Base-by-base conservation (phyloP, 441 rosid genomes). In the Raphanus hybrid region DNA sequence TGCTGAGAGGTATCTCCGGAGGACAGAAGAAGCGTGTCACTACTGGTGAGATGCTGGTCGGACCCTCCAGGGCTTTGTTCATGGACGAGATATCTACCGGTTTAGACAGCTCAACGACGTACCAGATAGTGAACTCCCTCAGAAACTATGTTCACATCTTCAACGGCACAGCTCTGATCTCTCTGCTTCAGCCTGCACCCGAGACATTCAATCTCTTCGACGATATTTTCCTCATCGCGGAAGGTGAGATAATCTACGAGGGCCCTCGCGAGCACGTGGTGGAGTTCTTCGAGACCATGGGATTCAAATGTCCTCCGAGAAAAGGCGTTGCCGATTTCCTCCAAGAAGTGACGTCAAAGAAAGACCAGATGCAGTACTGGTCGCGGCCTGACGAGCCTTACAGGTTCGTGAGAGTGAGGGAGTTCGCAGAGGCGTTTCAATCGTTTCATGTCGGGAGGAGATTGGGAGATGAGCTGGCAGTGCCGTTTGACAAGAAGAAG, bases 81-180 rank as follows among this genome's bases (percentile, higher is more conserved):
- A 94, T 94, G 98, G 97, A 90, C 32, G 96, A 94, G 86, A 94
- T 94, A 84, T 94, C 98, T 0, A 94, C 97, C 9, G 97, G 98
- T 65, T 74, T 94, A 83, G 98, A 94, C 75, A 92, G 97, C 76
- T 94, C 98, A 4, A 94, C 98, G 0, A 92, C 97, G 3, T 92
- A 73, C 75, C 96, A 89, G 79, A 92, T 94, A 16, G 93, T 92
- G 75, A 92, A 92, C 75, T 88, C 90, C 2, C 80, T 94, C 14
- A 87, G 79, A 84, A 90, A 91, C 75, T 76, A 67, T 10, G 81
- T 90, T 72, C 99, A 92, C 67, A 90, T 94, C 82, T 84, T 94
- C 50, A 80, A 86, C 18, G 97, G 96, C 68, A 90, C 94, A 6
- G 87, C 89, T 58, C 20, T 90, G 71, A 86, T 90, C 70, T 90